phyloP scores from a whole-genome alignment of 805 yeast genomes.

The Yarrowia porcina region DNA sequence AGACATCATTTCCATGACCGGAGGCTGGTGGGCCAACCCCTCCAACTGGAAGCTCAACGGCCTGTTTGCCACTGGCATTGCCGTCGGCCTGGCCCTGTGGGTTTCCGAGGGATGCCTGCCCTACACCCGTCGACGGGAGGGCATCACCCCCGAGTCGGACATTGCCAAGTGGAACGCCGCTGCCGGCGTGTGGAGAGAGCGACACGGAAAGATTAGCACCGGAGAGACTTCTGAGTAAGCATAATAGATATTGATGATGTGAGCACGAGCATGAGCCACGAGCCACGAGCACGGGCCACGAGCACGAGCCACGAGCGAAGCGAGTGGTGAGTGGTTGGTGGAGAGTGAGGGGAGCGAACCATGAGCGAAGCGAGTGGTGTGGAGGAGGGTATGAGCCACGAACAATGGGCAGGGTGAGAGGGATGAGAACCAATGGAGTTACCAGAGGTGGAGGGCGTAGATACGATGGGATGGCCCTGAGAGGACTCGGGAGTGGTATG shows the following conservation, averaged over 20 bases:
- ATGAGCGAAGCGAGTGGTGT: too few relatives aligned
- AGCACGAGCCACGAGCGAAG: too few relatives aligned
- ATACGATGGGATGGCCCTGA: too few relatives aligned
- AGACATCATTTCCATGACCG: slow-evolving; percentile 35
- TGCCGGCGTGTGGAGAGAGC: slow-evolving; percentile 35
- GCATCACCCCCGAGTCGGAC: slow-evolving; percentile 40
- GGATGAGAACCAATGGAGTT: too few relatives aligned
- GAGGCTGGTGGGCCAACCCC: slow-evolving; percentile 58
- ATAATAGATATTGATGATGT: not conserved
- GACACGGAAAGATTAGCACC: slow-evolving; percentile 20
- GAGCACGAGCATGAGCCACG: too few relatives aligned
- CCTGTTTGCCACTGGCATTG: slow-evolving; percentile 35
- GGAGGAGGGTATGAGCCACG: too few relatives aligned
- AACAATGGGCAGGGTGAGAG: too few relatives aligned
- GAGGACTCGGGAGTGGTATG: too few relatives aligned
- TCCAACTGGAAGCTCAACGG: slow-evolving; percentile 49
- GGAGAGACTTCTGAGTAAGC: not conserved
- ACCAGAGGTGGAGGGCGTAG: too few relatives aligned
- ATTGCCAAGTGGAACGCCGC: slow-evolving; percentile 49
- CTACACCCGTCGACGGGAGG: slow-evolving; percentile 32
- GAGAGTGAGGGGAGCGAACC: too few relatives aligned
- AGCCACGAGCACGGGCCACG: too few relatives aligned
- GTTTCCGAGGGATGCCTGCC: slow-evolving; percentile 42
- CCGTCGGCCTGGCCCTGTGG: slow-evolving; percentile 41
- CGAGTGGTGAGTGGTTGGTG: too few relatives aligned